Evolutionary conservation across 2,329 filamentous ascomycete species (phyloP).

Genomic region (Fonsecaea nubica): DNA sequence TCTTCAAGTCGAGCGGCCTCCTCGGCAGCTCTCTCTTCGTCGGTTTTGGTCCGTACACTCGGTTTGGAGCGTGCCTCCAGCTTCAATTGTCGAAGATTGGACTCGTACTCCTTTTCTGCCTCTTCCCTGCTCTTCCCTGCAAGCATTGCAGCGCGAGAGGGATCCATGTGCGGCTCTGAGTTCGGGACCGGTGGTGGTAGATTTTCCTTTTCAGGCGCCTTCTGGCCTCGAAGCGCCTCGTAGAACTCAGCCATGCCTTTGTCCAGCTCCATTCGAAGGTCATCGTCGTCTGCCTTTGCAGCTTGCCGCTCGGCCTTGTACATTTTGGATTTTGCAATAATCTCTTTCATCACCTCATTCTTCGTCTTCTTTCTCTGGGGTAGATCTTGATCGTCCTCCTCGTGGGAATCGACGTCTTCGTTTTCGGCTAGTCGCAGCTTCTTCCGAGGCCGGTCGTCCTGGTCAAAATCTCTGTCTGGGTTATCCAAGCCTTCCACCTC

Average conservation of each 20-base stretch:
- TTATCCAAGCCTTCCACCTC: conserved; percentile 52
- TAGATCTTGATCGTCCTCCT: conserved; percentile 57
- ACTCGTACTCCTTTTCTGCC: conserved; percentile 86
- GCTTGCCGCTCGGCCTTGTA: conserved; percentile 95
- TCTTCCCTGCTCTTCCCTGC: conserved; percentile 67
- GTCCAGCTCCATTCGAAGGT: conserved; percentile 82
- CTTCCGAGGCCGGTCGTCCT: conserved; percentile 47
- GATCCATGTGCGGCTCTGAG: conserved; percentile 62
- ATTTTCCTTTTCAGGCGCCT: conserved; percentile 59
- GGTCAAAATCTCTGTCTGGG: conserved; percentile 53
- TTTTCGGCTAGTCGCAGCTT: conserved; percentile 60
- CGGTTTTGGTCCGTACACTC: conserved; percentile 86
- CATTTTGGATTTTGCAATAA: conserved; percentile 95
- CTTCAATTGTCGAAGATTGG: conserved; percentile 79
- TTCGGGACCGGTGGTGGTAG: conserved; percentile 54
- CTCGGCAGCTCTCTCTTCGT: conserved; percentile 80
- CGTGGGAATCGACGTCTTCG: conserved; percentile 52
- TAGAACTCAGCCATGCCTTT: conserved; percentile 80
- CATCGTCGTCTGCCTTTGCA: conserved; percentile 90
- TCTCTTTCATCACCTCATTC: conserved; percentile 95
- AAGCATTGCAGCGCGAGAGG: conserved; percentile 67
- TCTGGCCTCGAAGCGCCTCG: conserved; percentile 68
- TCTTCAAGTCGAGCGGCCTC: conserved; percentile 78
- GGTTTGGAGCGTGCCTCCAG: conserved; percentile 85
- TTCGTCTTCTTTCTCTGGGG: conserved; percentile 92